A percentile compares a stretch with the other conserved stretches of the same genome.
phyloP scores from a whole-genome alignment of 1,139 yeast species.

The Candida freyschussii region DNA sequence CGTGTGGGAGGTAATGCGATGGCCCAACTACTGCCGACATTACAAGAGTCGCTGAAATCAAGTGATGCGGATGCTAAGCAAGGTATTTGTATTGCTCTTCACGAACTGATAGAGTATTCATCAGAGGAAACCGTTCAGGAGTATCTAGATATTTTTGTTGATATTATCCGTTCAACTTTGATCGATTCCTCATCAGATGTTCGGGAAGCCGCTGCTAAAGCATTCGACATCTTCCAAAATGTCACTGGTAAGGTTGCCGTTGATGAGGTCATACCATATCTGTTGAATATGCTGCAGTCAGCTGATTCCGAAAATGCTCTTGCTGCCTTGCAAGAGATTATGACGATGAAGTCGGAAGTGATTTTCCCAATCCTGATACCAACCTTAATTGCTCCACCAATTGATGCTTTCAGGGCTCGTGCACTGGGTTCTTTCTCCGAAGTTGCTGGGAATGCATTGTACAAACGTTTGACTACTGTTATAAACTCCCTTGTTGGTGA shows the following conservation, averaged over 20 bases:
- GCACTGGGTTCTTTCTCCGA: constrained; percentile 87
- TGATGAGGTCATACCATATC: constrained; percentile 82
- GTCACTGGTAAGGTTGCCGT: constrained; percentile 80
- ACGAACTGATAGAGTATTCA: constrained; percentile 79
- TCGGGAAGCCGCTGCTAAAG: constrained; percentile 86
- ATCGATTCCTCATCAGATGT: constrained; percentile 70
- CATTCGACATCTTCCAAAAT: constrained; percentile 83
- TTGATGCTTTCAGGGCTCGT: constrained; percentile 76
- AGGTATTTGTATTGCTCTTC: constrained; percentile 93
- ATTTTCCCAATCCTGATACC: constrained; percentile 95
- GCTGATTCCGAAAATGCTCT: constrained; percentile 74
- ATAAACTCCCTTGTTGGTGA: constrained; percentile 69
- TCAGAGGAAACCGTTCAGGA: constrained; percentile 55
- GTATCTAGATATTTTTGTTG: constrained; percentile 66
- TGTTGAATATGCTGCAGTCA: constrained; percentile 65
- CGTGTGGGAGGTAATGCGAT: constrained; percentile 91
- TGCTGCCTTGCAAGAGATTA: constrained; percentile 84
- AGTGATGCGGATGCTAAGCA: constrained; percentile 81
- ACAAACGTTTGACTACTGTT: constrained; percentile 65
- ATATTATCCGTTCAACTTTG: constrained; percentile 73
- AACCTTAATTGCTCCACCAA: constrained; percentile 73
- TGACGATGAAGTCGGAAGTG: constrained; percentile 85
- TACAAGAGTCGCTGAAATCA: constrained; percentile 58
- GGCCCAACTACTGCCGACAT: constrained; percentile 77
- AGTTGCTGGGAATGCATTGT: constrained; percentile 84